These are phyloP conservation scores for Phytophthora tubulina DNA, from an alignment of 352 stramenopile species.

Conservation along the genomic window DNA sequence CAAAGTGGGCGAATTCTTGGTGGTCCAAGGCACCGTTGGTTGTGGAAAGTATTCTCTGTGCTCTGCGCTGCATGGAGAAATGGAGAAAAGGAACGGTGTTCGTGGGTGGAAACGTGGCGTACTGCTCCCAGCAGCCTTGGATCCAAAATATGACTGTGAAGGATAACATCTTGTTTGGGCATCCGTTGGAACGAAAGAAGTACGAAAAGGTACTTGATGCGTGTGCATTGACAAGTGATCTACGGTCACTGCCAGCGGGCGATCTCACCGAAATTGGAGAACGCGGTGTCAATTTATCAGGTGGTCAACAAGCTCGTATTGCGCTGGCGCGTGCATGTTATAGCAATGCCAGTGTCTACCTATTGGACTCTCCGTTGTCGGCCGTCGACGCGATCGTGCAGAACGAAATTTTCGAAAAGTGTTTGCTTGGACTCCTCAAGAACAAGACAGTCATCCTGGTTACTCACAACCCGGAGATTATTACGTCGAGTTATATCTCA, in stretches of 20 bases:
- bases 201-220: constrained; percentile 75
- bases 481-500: constrained; percentile 42
- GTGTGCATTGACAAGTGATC: constrained; percentile 88
- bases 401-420: constrained; percentile 90
- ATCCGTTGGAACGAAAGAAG: constrained; percentile 53
- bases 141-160: constrained; percentile 95
- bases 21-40: constrained; percentile 57
- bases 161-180: constrained; percentile 96
- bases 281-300: constrained; percentile 95
- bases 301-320: constrained; percentile 92
- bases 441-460: constrained; percentile 90
- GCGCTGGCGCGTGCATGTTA: constrained; percentile 79
- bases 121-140: constrained; percentile 92
- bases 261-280: constrained; percentile 97
- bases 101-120: constrained; percentile 56
- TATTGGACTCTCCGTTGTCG: constrained; percentile 94
- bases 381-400: constrained; percentile 96
- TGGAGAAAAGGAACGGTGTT: constrained; percentile 67
- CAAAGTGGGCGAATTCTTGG: constrained; percentile 51
- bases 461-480: constrained; percentile 90
- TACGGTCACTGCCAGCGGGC: constrained; percentile 80
- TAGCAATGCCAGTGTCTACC: constrained; percentile 64
- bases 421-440: constrained; percentile 49
- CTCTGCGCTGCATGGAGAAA: constrained; percentile 70
- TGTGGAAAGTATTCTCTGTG: constrained; percentile 62